Conservation (phyloP, 176 grass and related monocot genomes). For the Dendrocalamus sinicus region DNA sequence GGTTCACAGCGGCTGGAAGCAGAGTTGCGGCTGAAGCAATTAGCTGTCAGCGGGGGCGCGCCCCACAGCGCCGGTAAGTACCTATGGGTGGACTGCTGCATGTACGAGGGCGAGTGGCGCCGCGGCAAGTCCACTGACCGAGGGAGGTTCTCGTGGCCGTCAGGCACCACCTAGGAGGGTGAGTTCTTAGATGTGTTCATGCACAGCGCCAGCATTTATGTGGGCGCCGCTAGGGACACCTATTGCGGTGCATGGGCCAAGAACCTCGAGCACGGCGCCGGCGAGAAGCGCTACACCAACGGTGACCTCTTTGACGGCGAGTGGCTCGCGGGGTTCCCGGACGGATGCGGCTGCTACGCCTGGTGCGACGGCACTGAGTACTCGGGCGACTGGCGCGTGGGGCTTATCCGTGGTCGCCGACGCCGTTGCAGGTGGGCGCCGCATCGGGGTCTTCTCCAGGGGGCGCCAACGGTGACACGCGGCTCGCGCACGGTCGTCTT, state of each 20-base stretch:
- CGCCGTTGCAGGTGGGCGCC: conserved; percentile 43
- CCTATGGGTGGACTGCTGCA: conserved; percentile 80
- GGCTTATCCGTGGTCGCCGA: conserved; percentile 76
- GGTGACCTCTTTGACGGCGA: conserved; percentile 84
- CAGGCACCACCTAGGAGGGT: conserved; percentile 84
- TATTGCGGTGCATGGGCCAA: conserved; percentile 83
- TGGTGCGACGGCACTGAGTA: conserved; percentile 81
- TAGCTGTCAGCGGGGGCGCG: too few relatives aligned
- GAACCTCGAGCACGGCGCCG: conserved; percentile 81
- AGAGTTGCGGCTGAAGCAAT: too few relatives aligned
- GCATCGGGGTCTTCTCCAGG: conserved; percentile 58
- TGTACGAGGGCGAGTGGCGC: conserved; percentile 91
- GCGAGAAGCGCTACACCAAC: conserved; percentile 78
- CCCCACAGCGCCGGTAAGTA: conserved; percentile 79
- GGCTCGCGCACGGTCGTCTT: conserved; percentile 38
- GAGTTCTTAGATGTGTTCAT: conserved; percentile 79
- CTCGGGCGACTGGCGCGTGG: conserved; percentile 66
- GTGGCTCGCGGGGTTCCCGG: conserved; percentile 71
- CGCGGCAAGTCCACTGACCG: conserved; percentile 67
- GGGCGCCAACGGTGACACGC: conserved; percentile 64
- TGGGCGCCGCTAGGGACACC: conserved; percentile 70
- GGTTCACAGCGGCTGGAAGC: too few relatives aligned
- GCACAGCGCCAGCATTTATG: conserved; percentile 73
- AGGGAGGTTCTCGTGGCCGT: conserved; percentile 82
- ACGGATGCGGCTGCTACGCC: conserved; percentile 69